Evolutionary conservation across 108 stramenopile species (phyloP).

Genomic region (Aurantiochytrium sp.): DNA sequence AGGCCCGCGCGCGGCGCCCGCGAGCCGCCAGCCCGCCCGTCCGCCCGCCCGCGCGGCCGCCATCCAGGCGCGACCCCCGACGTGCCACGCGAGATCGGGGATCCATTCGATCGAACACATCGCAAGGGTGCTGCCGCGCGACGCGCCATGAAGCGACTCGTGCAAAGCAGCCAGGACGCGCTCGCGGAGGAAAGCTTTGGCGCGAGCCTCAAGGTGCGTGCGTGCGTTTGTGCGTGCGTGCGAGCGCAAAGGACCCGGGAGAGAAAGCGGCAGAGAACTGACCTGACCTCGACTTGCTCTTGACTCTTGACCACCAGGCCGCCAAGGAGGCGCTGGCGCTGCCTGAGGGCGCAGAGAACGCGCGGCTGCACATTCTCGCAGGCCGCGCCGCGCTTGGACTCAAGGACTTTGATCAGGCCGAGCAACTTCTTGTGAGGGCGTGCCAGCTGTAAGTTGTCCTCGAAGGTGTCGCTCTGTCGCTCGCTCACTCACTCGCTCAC

Average conservation of each 20-base stretch:
- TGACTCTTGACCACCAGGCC: not conserved
- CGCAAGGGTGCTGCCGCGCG: too few relatives aligned
- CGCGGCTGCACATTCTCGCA: not conserved
- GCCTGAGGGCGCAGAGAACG: not conserved
- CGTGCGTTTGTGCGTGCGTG: not conserved
- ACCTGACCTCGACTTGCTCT: too few relatives aligned
- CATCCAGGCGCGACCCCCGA: too few relatives aligned
- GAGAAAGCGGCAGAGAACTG: not conserved
- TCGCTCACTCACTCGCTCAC: too few relatives aligned
- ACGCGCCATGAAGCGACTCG: not conserved
- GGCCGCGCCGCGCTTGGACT: not conserved
- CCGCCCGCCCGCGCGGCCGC: too few relatives aligned
- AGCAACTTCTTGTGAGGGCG: not conserved
- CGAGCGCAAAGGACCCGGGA: not conserved
- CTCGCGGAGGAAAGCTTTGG: not conserved
- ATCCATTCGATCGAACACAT: too few relatives aligned
- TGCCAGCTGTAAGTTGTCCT: not conserved
- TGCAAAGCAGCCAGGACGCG: slow-evolving; percentile 7
- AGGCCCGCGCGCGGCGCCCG: too few relatives aligned
- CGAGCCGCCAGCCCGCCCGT: too few relatives aligned
- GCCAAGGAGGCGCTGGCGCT: not conserved
- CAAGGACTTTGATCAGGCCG: not conserved
- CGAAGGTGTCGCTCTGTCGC: too few relatives aligned
- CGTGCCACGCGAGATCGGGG: too few relatives aligned
- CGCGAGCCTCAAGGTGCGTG: not conserved